Evolutionary conservation across 2,329 filamentous ascomycete species (phyloP), one percentile per base, ranked within the genome.

Genomic region (Sporothrix inflata): DNA sequence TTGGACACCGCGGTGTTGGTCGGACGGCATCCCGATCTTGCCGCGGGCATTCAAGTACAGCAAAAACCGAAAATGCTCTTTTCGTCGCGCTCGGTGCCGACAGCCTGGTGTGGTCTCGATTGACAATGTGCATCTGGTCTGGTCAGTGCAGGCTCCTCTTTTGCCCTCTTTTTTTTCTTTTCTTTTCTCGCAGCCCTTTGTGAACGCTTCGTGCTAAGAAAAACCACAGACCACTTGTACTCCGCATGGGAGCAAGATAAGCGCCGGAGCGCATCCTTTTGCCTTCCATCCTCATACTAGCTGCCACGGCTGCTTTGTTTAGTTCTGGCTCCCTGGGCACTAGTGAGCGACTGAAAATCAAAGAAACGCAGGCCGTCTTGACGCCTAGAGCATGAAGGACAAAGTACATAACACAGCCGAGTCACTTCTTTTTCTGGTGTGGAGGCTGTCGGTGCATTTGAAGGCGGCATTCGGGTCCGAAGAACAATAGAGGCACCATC

Each of bases 191-290:
- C 24, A 55, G 51, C 24, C 11, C 12, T 30, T 55, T 30, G 24
- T 30, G 24, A 21, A 19, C 21, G 57, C 34, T 40, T 55, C 11
- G 19, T 61, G 16, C 57, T 12, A 61, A 40, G 8, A 40, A 21
- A 21, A 21, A 30, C 11, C 57, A 61, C 30, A 40, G 30, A 61
- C 55, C 30, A 61, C 55, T 21, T 38, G 30, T 61, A 21, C 30
- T 61, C 34, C 34, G 55, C 55, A 21, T n/a, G 34, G 2, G 30
- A 61, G 8, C 57, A 38, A 24, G 57, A 67, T 53, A 68, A 38
- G 65, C 45, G 65, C 45, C 47, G n/a, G 45, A 68, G 9, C 16
- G 30, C 45, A 34, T 66, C 42, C 16, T 67, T 67, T 21, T 38
- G 45, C 45, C 45, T 21, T 21, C 27, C 16, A 24, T 51, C 16